A percentile compares a stretch with the other conserved stretches of the same genome.
Conservation (phyloP, 306 rosid species). For the Begonia loranthoides region DNA sequence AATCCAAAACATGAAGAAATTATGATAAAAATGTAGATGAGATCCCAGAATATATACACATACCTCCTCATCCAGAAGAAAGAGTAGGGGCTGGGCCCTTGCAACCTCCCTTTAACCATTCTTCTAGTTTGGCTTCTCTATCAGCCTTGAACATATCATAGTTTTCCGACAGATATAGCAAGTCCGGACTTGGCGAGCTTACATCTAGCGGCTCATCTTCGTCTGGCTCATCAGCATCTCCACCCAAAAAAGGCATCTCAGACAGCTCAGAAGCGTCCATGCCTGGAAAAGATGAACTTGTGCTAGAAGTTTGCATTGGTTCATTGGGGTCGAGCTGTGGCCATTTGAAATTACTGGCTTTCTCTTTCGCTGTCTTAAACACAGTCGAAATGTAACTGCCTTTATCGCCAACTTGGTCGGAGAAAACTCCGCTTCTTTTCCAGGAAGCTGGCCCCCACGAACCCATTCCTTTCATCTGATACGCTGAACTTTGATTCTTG, state of each 20-base stretch:
- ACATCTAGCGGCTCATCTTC: conserved; percentile 16
- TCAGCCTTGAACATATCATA: conserved; percentile 58
- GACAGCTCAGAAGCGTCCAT: conserved; percentile 46
- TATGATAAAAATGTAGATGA: no score
- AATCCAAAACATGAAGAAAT: no score
- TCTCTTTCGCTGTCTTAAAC: conserved; percentile 56
- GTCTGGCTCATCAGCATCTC: conserved; percentile 33
- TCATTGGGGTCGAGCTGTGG: conserved; percentile 35
- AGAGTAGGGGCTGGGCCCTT: no score
- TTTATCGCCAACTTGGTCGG: conserved; percentile 21
- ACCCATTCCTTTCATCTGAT: conserved; percentile 27
- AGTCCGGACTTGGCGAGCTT: conserved; percentile 15
- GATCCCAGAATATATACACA: no score
- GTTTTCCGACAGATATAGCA: conserved; percentile 30
- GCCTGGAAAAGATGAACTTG: conserved; percentile 38
- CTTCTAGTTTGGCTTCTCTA: conserved; percentile 64
- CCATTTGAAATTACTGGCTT: conserved; percentile 52
- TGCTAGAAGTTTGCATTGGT: conserved; percentile 16
- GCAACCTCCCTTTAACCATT: conserved; percentile 53
- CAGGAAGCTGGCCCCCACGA: conserved; percentile 32
- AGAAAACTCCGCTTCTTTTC: conserved; percentile 16
- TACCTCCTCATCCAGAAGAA: no score
- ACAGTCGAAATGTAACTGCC: conserved; percentile 47
- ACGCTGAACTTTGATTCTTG: conserved; percentile 17
- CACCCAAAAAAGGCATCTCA: conserved; percentile 48